phyloP scores from a whole-genome alignment of 176 grass and related monocot genomes.

The Chrysopogon serrulatus region DNA sequence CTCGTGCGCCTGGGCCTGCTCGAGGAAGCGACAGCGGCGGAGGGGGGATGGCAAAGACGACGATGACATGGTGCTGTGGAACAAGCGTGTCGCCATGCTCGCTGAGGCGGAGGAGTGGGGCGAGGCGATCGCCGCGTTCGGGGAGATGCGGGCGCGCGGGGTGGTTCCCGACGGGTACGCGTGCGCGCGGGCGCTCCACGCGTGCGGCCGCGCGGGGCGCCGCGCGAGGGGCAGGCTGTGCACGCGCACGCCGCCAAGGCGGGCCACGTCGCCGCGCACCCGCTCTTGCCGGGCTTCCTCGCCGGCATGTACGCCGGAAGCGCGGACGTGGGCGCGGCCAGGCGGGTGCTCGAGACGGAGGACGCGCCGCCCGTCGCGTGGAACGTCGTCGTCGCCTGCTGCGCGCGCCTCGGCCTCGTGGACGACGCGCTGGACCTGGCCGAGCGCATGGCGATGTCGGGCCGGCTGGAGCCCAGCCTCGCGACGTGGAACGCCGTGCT shows the following conservation, averaged over 20 bases:
- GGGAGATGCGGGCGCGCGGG: conserved; percentile 53
- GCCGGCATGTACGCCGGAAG: conserved; percentile 81
- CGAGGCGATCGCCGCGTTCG: conserved; percentile 47
- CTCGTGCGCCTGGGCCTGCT: conserved; percentile 56
- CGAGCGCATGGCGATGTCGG: conserved; percentile 41
- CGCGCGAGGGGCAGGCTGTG: conserved; percentile 47
- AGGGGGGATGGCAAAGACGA: not conserved
- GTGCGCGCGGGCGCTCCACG: conserved; percentile 61
- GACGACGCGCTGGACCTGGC: conserved; percentile 64
- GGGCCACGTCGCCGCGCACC: conserved; percentile 10
- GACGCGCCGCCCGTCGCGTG: conserved; percentile 44
- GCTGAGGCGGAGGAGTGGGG: conserved; percentile 47
- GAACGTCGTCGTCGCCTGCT: conserved; percentile 83
- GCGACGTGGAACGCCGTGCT: conserved; percentile 77
- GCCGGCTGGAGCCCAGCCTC: conserved; percentile 34
- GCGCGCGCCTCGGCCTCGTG: conserved; percentile 61
- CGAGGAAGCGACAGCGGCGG: conserved; percentile 14
- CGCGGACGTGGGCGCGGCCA: conserved; percentile 39
- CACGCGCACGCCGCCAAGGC: conserved; percentile 53
- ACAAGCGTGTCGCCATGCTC: conserved; percentile 64
- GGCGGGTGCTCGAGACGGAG: conserved; percentile 42
- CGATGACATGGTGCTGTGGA: conserved; percentile 63
- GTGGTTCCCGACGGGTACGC: conserved; percentile 58
- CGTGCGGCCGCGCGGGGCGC: conserved; percentile 48
- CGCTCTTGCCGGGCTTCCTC: conserved; percentile 67